phyloP scores from a whole-genome alignment of 2,329 filamentous ascomycete species.

The Coniochaeta sp. region DNA sequence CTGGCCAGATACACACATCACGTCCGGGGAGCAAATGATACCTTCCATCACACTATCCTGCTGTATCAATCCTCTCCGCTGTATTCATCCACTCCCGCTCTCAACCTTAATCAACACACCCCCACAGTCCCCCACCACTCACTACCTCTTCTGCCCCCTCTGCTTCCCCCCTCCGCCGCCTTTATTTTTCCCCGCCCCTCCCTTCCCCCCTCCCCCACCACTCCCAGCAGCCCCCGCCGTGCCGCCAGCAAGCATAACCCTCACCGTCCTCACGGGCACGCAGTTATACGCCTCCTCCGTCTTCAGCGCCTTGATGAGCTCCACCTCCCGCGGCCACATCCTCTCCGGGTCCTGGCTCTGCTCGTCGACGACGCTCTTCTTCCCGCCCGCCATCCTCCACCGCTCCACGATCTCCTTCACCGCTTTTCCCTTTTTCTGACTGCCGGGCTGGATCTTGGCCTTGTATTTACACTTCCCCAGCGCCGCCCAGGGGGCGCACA shows the following conservation, averaged over 20 bases:
- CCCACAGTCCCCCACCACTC: not conserved
- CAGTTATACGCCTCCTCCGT: slow-evolving; percentile 75
- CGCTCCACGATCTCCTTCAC: slow-evolving; percentile 81
- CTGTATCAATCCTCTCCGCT: too few relatives aligned
- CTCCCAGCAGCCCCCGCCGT: slow-evolving; percentile 34
- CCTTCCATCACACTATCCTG: too few relatives aligned
- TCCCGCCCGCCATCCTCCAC: slow-evolving; percentile 62
- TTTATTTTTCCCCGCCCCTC: slow-evolving; percentile 22
- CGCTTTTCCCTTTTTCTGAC: slow-evolving; percentile 89
- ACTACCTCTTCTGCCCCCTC: slow-evolving; percentile 34
- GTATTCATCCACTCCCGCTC: too few relatives aligned
- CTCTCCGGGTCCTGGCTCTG: slow-evolving; percentile 57
- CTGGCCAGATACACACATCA: too few relatives aligned
- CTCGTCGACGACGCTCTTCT: slow-evolving; percentile 56
- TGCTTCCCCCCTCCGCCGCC: slow-evolving; percentile 26
- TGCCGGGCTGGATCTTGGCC: slow-evolving; percentile 85
- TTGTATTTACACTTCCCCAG: slow-evolving; percentile 79
- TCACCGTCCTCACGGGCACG: slow-evolving; percentile 72
- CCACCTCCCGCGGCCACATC: slow-evolving; percentile 82
- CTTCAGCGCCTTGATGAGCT: slow-evolving; percentile 74
- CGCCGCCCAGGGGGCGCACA: slow-evolving; percentile 60
- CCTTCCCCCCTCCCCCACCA: slow-evolving; percentile 28
- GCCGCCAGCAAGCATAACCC: slow-evolving; percentile 67
- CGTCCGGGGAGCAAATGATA: too few relatives aligned
- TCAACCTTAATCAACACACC: too few relatives aligned